phyloP scores from a whole-genome alignment of 257 asterid species.

The Capsicum chinense region DNA sequence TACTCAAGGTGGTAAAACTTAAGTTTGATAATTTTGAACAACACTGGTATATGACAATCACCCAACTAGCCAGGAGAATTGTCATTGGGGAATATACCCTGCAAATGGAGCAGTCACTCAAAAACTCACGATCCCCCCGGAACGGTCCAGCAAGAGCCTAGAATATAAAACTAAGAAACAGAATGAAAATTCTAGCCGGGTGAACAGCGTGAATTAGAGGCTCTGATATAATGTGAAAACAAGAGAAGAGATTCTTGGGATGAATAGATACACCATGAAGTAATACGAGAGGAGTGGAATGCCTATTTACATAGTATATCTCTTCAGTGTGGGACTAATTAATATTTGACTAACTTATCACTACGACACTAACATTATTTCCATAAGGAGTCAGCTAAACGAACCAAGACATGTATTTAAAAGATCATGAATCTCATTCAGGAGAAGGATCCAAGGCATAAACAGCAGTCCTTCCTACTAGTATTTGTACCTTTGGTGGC shows the following conservation, averaged over 20 bases:
- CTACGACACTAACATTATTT: background rate
- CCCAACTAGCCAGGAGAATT: background rate
- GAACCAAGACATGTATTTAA: background rate
- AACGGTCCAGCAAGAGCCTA: background rate
- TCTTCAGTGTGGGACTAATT: background rate
- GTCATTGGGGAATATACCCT: background rate
- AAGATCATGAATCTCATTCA: background rate
- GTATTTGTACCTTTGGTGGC: constrained; percentile 83
- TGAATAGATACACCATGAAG: background rate
- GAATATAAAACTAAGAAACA: constrained; percentile 15
- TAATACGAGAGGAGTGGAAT: constrained; percentile 15
- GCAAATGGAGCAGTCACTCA: background rate
- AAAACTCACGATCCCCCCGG: background rate
- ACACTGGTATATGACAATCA: background rate
- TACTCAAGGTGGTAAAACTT: constrained; percentile 20
- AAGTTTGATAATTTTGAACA: background rate
- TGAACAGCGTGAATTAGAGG: background rate
- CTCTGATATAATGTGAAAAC: background rate
- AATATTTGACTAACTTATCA: constrained; percentile 4
- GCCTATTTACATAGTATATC: background rate
- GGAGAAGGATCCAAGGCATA: background rate
- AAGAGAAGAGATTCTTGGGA: background rate
- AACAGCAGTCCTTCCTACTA: constrained; percentile 25
- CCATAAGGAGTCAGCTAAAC: constrained; percentile 4
- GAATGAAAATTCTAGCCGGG: background rate